These are phyloP conservation scores for Shiraia bambusicola DNA, from an alignment of 2,329 filamentous ascomycete genomes.

Conservation along the genomic window DNA sequence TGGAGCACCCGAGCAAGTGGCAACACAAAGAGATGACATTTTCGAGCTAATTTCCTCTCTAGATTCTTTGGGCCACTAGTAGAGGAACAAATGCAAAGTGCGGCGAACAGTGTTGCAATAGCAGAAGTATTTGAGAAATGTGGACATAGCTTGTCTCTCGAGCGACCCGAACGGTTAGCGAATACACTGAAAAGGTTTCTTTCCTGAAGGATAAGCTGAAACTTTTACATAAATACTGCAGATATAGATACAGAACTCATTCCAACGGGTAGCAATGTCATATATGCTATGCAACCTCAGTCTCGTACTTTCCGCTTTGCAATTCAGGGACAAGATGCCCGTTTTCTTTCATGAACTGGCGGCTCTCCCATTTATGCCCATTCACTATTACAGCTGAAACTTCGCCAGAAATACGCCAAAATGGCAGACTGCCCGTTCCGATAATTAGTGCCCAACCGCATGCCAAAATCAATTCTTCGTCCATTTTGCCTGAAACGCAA, in stretches of 20 bases:
- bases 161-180: slow-evolving; percentile 20
- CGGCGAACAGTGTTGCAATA: slow-evolving; percentile 31
- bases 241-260: too few species aligned
- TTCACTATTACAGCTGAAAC: neutral
- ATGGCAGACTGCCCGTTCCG: slow-evolving; percentile 33
- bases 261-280: too few species aligned
- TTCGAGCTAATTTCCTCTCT: neutral
- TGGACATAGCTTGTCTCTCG: slow-evolving; percentile 21
- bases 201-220: too few species aligned
- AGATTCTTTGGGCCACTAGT: slow-evolving; percentile 23
- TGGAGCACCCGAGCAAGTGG: slow-evolving; percentile 20
- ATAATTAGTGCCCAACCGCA: slow-evolving; percentile 35
- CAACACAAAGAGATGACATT: neutral
- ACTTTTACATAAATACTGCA: too few species aligned
- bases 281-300: neutral
- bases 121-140: slow-evolving; percentile 25
- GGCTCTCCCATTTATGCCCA: neutral
- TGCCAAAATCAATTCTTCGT: slow-evolving; percentile 24
- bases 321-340: neutral
- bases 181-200: slow-evolving; percentile 17
- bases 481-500: slow-evolving; percentile 44
- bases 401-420: neutral
- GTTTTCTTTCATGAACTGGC: neutral
- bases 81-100: slow-evolving; percentile 29
- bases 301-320: neutral